Base-by-base conservation (phyloP, 768 basidiomycete genomes). In the Mycena amicta region DNA sequence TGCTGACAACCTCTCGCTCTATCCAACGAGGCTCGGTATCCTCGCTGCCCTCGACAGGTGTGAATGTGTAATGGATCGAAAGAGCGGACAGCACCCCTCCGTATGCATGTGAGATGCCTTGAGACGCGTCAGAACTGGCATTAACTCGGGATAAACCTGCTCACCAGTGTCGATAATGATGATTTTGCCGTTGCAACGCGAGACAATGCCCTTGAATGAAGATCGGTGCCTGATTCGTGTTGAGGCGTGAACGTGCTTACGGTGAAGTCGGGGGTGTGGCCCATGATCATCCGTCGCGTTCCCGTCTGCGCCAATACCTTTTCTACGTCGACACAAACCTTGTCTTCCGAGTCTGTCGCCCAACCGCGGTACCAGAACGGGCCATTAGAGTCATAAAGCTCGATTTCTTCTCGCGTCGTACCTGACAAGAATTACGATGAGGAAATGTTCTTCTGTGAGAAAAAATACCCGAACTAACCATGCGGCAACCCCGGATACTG, bases 331-430 rank as follows among this genome's bases (percentile, higher is more conserved):
- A 65, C 70, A 70, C 97, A 99, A 3, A 83, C 84, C 51, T 77
- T 77, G 55, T 82, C 82, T 52, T 95, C 92, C 25, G 76, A 72
- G 13, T 88, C 86, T 51, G 85, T 77, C 16, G 96, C 96, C 86
- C 95, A 95, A 1, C 95, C 95, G 12, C 97, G 83, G 71, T 95
- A 97, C 97, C 97, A 98, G 45, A 95, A 72, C 3, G 95, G 94
- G 0, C 96, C 96, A 41, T 92, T 84, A 1, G 80, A 67, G 23
- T 80, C 82, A 66, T 96, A 97, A 31, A 98, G 69, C 30, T 83
- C 80, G 5, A 76, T 68, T 71, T 98, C 95, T 57, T 86, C 87
- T 0, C 63, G 64, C 0, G 89, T 89, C 4, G 91, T 76, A 64
- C 80, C 77, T n/a, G n/a, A n/a, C n/a, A n/a, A n/a, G n/a, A n/a